A percentile compares a stretch with the other conserved stretches of the same genome.
Evolutionary conservation across 2,329 filamentous ascomycete species (phyloP).

Genomic region (Metarhizium brunneum): DNA sequence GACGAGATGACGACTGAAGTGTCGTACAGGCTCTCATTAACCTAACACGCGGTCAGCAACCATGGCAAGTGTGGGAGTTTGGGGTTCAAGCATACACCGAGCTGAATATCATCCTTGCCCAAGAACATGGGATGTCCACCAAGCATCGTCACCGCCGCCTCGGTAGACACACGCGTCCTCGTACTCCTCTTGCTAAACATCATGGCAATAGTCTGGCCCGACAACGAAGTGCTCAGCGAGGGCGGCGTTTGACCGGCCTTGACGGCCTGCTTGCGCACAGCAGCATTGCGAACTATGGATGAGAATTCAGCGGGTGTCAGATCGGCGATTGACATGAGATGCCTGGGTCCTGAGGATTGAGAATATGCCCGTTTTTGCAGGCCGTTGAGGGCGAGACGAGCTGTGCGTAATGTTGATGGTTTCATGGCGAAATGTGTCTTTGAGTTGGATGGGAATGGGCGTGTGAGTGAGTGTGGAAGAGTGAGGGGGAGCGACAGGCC

Average conservation of each 20-base stretch:
- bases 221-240: constrained; percentile 51
- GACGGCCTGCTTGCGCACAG: constrained; percentile 64
- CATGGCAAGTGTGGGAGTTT: constrained; percentile 2
- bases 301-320: constrained; percentile 72
- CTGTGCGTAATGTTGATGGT: constrained; percentile 21
- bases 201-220: constrained; percentile 80
- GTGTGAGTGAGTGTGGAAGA: not conserved
- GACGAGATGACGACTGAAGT: constrained; percentile 90
- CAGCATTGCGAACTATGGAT: constrained; percentile 74
- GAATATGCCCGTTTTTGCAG: constrained; percentile 36
- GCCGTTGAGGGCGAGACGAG: constrained; percentile 23
- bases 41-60: constrained; percentile 30
- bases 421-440: constrained; percentile 19
- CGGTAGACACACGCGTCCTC: constrained; percentile 85
- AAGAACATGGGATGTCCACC: constrained; percentile 95
- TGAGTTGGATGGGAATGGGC: not conserved
- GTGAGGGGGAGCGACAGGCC: not conserved
- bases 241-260: constrained; percentile 53
- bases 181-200: constrained; percentile 97
- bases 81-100: constrained; percentile 53
- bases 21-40: constrained; percentile 92
- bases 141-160: constrained; percentile 79
- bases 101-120: constrained; percentile 89
- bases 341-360: constrained; percentile 48
- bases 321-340: constrained; percentile 87